These are phyloP conservation scores for Peronosclerospora sorghi DNA, from an alignment of 352 stramenopile genomes.

Conservation along the genomic window DNA sequence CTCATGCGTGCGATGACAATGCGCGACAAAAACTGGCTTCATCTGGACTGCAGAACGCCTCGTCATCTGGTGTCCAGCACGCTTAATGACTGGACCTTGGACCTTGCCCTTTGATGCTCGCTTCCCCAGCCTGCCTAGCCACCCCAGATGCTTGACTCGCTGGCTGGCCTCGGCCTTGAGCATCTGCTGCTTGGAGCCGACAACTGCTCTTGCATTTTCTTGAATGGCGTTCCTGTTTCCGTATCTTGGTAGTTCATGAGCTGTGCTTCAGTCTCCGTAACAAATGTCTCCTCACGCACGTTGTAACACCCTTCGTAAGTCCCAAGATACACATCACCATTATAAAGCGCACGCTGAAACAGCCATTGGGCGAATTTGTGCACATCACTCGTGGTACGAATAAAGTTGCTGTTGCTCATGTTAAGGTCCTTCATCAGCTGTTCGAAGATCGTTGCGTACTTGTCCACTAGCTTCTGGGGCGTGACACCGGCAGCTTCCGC, in stretches of 20 bases:
- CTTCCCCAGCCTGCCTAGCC: too few relatives aligned
- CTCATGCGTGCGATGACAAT: too few relatives aligned
- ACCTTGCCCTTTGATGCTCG: too few relatives aligned
- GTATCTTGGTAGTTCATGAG: slow-evolving; percentile 93
- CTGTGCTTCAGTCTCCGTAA: slow-evolving; percentile 95
- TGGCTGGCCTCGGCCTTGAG: too few relatives aligned
- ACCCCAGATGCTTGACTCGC: too few relatives aligned
- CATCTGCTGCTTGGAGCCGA: too few relatives aligned
- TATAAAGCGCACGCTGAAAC: slow-evolving; percentile 86
- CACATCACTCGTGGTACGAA: slow-evolving; percentile 91
- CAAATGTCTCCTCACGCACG: slow-evolving; percentile 96
- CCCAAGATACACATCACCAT: slow-evolving; percentile 95
- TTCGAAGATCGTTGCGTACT: slow-evolving; percentile 85
- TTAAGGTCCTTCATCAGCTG: slow-evolving; percentile 79
- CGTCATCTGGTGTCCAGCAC: too few relatives aligned
- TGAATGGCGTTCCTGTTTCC: slow-evolving; percentile 86
- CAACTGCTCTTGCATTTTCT: slow-evolving; percentile 97
- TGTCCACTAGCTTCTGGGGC: slow-evolving; percentile 95
- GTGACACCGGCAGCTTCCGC: slow-evolving; percentile 87
- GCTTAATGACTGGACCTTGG: too few relatives aligned
- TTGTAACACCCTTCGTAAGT: slow-evolving; percentile 99
- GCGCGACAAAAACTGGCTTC: too few relatives aligned
- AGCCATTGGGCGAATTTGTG: slow-evolving; percentile 94
- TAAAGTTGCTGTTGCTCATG: slow-evolving; percentile 87
- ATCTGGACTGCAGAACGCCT: too few relatives aligned